Evolutionary conservation across 306 rosid genomes (phyloP).

Genomic region (apple (Malus domestica)): ASM211411v1 NC_041804.1:8444501-8445000

Average conservation of each 20-base stretch:
- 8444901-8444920: too few species aligned
- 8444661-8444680: neutral
- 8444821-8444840: too few species aligned
- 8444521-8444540: neutral
- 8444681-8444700: neutral
- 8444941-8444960: too few species aligned
- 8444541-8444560: slow-evolving; percentile 2
- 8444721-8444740: neutral
- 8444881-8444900: too few species aligned
- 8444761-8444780: neutral
- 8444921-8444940: too few species aligned
- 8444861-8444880: too few species aligned
- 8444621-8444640: slow-evolving; percentile 43
- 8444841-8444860: too few species aligned
- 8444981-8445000: too few species aligned
- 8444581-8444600: neutral
- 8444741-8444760: neutral
- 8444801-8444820: too few species aligned
- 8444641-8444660: slow-evolving; percentile 24
- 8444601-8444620: slow-evolving; percentile 4
- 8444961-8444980: too few species aligned
- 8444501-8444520: slow-evolving; percentile 29
- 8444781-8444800: neutral
- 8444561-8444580: neutral
- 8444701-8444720: neutral